A percentile compares a stretch with the other conserved stretches of the same genome.
Evolutionary conservation across 257 asterid genomes (phyloP).

Genomic region (Lycium barbarum): DNA sequence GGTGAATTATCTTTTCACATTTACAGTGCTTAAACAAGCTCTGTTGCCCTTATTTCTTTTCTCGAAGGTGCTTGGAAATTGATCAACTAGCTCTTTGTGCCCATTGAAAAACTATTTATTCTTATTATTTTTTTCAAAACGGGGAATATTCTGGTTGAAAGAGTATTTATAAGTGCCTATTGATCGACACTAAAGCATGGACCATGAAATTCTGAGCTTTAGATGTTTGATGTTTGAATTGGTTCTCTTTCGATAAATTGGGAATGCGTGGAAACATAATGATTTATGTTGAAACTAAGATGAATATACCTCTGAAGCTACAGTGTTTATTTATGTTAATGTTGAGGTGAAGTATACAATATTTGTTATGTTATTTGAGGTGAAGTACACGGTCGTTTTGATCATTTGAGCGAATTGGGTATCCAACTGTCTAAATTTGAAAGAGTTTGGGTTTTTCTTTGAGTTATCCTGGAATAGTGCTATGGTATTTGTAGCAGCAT

Average conservation of each 20-base stretch:
- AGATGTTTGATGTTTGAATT: constrained; percentile 18
- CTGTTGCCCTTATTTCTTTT: constrained; percentile 11
- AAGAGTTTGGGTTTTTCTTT: background rate
- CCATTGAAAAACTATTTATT: background rate
- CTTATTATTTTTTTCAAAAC: constrained; percentile 11
- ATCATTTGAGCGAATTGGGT: background rate
- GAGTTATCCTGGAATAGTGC: background rate
- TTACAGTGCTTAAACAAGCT: constrained; percentile 18
- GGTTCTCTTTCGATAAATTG: background rate
- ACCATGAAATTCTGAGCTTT: constrained; percentile 25
- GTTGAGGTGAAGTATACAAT: constrained; percentile 8
- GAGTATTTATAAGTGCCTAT: constrained; percentile 1
- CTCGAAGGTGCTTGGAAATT: background rate
- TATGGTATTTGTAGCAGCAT: constrained; percentile 8
- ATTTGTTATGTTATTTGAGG: background rate
- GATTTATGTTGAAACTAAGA: constrained; percentile 23
- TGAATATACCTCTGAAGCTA: background rate
- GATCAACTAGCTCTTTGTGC: background rate
- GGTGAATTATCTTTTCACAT: constrained; percentile 52
- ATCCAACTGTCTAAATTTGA: constrained; percentile 17
- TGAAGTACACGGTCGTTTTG: background rate
- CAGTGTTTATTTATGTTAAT: background rate
- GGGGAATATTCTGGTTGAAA: constrained; percentile 12
- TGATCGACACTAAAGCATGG: background rate
- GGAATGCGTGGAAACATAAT: constrained; percentile 15